phyloP scores from a whole-genome alignment of 768 basidiomycete genomes.

The Pholiota conissans region DNA sequence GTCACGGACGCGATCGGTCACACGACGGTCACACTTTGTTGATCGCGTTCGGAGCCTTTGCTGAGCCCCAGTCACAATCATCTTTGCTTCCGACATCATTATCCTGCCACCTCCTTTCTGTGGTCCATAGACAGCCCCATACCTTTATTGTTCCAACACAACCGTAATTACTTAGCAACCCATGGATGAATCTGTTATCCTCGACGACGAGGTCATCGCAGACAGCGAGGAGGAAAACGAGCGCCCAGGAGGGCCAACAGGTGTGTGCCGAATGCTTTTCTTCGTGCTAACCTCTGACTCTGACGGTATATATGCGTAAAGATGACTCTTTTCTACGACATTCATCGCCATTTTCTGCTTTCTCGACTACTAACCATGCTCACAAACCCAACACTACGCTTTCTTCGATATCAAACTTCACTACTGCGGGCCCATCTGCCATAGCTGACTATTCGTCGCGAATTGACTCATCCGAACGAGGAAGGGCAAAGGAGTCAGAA shows the following conservation, averaged over 20 bases:
- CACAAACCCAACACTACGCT: background rate
- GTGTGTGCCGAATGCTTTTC: too few relatives aligned
- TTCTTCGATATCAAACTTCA: slow-evolving; percentile 21
- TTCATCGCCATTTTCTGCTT: slow-evolving; percentile 8
- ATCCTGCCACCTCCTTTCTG: too few relatives aligned
- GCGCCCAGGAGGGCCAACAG: slow-evolving; percentile 2
- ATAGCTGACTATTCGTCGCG: background rate
- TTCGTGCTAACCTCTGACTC: too few relatives aligned
- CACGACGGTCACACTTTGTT: slow-evolving; percentile 17
- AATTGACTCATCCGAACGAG: background rate
- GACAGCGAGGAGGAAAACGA: slow-evolving; percentile 39
- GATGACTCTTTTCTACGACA: background rate
- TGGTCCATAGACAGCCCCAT: too few relatives aligned
- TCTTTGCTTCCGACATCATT: too few relatives aligned
- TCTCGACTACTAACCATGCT: slow-evolving; percentile 1
- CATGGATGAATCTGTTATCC: background rate
- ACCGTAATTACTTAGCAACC: background rate
- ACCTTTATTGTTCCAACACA: background rate
- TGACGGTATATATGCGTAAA: background rate
- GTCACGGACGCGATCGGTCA: slow-evolving; percentile 23
- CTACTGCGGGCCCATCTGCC: slow-evolving; percentile 10
- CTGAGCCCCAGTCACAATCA: background rate
- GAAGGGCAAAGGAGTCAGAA: background rate
- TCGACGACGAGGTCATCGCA: slow-evolving; percentile 44
- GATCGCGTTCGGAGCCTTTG: slow-evolving; percentile 15